Evolutionary conservation across 2,329 filamentous ascomycete species (phyloP).

Genomic region (Colletotrichum sp.): DNA sequence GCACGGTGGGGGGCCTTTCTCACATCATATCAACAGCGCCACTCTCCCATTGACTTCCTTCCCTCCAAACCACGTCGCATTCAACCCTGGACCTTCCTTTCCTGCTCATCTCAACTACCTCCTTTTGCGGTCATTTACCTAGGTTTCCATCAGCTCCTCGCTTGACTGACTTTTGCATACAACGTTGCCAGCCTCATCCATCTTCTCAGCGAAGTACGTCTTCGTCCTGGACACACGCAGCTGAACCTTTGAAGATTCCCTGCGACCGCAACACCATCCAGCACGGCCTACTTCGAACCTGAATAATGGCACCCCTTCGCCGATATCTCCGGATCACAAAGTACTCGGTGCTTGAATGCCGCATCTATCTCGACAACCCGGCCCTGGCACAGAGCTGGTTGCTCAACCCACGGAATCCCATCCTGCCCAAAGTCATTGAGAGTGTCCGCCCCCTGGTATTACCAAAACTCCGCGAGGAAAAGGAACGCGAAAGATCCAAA

Average conservation of each 20-base stretch:
- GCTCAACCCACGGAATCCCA: slow-evolving; percentile 74
- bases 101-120: neutral
- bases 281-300: neutral
- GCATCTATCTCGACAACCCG: slow-evolving; percentile 94
- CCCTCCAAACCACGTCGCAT: neutral
- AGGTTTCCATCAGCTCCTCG: neutral
- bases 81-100: neutral
- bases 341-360: slow-evolving; percentile 93
- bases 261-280: neutral
- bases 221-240: neutral
- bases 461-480: slow-evolving; percentile 90
- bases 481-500: slow-evolving; percentile 61
- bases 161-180: neutral
- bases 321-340: slow-evolving; percentile 92
- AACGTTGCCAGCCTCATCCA: neutral
- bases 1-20: neutral
- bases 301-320: slow-evolving; percentile 80
- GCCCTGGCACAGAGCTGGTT: slow-evolving; percentile 84
- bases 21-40: neutral
- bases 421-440: slow-evolving; percentile 83
- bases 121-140: neutral
- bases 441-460: slow-evolving; percentile 85
- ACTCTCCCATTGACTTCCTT: neutral
- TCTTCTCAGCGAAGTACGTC: neutral
- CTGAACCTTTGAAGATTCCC: neutral